Evolutionary conservation across 1,284 basidiomycete genomes (phyloP).

Genomic region (Cryptococcus sp.): DNA sequence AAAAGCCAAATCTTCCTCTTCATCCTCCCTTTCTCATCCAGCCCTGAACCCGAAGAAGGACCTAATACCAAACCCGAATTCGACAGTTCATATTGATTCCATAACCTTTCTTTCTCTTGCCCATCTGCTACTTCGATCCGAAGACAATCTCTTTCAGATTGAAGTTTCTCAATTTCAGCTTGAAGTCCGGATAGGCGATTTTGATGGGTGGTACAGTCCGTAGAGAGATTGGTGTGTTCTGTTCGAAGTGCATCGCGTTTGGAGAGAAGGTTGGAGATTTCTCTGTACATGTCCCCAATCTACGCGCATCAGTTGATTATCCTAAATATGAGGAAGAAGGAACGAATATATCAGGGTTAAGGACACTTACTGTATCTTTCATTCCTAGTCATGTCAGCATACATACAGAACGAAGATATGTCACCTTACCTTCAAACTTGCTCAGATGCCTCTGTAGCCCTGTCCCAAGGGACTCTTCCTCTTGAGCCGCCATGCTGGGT

Average conservation of each 20-base stretch:
- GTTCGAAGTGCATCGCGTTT: not conserved
- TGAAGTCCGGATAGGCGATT: not conserved
- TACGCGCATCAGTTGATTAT: too few species aligned
- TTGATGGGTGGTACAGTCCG: not conserved
- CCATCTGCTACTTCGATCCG: not conserved
- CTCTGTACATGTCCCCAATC: not conserved
- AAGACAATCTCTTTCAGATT: not conserved
- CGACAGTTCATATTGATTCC: not conserved
- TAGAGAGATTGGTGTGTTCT: not conserved
- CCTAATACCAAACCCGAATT: not conserved
- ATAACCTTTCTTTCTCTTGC: not conserved
- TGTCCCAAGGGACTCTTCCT: slow-evolving; percentile 11
- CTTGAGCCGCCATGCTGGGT: not conserved
- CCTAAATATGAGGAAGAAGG: too few species aligned
- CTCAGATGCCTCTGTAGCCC: slow-evolving; percentile 8
- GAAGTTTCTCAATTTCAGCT: not conserved
- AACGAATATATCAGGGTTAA: too few species aligned
- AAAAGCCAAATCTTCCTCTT: slow-evolving; percentile 22
- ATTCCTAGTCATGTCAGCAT: too few species aligned
- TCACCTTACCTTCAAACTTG: slow-evolving; percentile 4
- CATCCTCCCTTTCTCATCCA: slow-evolving; percentile 21
- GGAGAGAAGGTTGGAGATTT: not conserved
- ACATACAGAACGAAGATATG: not conserved
- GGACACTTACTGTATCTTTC: too few species aligned
- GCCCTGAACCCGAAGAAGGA: not conserved